These are phyloP conservation scores for Candida pseudofarinosa DNA, from an alignment of 805 yeast species.

Conservation along the genomic window DNA sequence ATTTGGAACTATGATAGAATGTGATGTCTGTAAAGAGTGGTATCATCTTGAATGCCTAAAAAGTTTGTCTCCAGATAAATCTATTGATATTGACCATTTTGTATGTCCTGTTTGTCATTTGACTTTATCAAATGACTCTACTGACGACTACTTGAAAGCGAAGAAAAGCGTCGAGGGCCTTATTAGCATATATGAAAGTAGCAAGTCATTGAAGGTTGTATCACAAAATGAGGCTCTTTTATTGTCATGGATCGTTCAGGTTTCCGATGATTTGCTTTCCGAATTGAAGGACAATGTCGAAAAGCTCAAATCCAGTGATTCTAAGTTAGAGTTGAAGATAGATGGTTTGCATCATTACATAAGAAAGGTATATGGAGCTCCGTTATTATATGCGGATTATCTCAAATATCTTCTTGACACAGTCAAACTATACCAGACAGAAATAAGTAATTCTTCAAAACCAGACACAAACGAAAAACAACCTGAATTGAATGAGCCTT, in stretches of 20 bases:
- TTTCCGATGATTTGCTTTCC: neutral
- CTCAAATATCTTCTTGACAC: constrained; percentile 14
- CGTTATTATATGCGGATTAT: constrained; percentile 21
- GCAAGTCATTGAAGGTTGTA: constrained; percentile 13
- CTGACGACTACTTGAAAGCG: constrained; percentile 12
- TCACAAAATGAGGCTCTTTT: constrained; percentile 19
- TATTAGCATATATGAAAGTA: constrained; percentile 10
- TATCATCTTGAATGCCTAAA: constrained; percentile 57
- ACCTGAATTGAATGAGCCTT: too few species aligned
- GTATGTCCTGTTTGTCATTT: constrained; percentile 30
- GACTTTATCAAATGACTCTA: constrained; percentile 11
- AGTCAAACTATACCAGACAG: constrained; percentile 9
- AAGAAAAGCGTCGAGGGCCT: constrained; percentile 5
- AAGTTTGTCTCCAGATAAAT: constrained; percentile 1
- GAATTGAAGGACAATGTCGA: constrained; percentile 7
- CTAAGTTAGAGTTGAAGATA: constrained; percentile 10
- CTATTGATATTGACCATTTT: constrained; percentile 20
- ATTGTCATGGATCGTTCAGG: constrained; percentile 14
- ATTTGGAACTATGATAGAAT: constrained; percentile 61
- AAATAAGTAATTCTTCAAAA: neutral
- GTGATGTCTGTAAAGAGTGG: constrained; percentile 71
- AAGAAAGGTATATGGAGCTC: constrained; percentile 30
- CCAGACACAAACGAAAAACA: neutral
- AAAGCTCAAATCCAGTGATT: constrained; percentile 9
- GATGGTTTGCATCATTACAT: constrained; percentile 21